Evolutionary conservation across 257 asterid genomes (phyloP), one percentile per base, ranked within the genome.

Genomic region (Avicennia marina): DNA sequence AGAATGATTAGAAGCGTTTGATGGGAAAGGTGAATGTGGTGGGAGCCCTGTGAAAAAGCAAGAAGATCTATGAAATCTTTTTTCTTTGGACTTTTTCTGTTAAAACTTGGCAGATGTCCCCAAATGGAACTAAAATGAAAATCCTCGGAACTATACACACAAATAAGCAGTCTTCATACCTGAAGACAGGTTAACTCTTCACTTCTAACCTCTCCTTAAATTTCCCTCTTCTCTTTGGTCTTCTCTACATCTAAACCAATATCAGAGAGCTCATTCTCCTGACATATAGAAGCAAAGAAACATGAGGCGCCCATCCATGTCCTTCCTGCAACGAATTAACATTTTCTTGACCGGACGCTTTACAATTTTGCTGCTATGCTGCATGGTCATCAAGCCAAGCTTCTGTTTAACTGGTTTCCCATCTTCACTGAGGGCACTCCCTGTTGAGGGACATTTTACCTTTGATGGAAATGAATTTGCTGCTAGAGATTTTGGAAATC

Each of bases 401-500:
- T 72, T 70, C 31, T 65, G 79, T 43, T 43, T 53, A 63, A 58
- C 74, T 6, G 50, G 67, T 36, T 6, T 67, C 53, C 71, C 71
- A 3, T 58, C 86, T 11, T 73, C 82, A 0, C 64, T 86, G 13
- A 42, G 65, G 21, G 39, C 72, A 7, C 58, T 84, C 34, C 54
- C 70, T 21, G 27, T 91, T 33, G 75, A 85, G 15, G 96, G 96
- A 56, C 71, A 78, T 42, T 74, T 88, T 49, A 73, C 49, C 27
- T 85, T 88, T 32, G 60, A 62, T 1, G 77, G 69, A 11, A 87
- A 85, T 43, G 90, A 83, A 44, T 83, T 81, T 48, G 96, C 96
- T 6, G 80, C 94, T 6, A 63, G 7, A 7, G 98, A 91, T 60
- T 91, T 79, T 5, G 98, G 98, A 25, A 83, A 88, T 72, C 86